Percentiles rank a stretch among this genome's conserved stretches.
phyloP scores from a whole-genome alignment of 495 filamentous ascomycete genomes.

The Xylaria scruposa region DNA sequence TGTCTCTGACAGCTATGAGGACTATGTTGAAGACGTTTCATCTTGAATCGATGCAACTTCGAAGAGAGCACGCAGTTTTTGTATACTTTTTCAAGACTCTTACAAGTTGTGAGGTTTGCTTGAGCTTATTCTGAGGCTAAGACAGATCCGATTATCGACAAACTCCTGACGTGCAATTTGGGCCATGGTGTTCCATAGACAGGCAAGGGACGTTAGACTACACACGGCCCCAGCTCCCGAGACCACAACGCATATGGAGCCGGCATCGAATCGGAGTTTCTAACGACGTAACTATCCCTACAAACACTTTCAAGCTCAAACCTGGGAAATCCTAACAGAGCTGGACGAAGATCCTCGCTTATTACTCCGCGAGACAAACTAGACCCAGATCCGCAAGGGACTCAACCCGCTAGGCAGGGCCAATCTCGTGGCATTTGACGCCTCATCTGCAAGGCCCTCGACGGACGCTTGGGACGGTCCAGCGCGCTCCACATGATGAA shows the following conservation, averaged over 20 bases:
- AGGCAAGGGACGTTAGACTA: slow-evolving; percentile 26
- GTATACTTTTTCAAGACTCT: slow-evolving; percentile 31
- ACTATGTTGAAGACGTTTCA: slow-evolving; percentile 34
- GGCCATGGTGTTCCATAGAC: slow-evolving; percentile 24
- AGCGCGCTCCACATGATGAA: slow-evolving; percentile 22
- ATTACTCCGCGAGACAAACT: slow-evolving; percentile 25
- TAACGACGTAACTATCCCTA: slow-evolving; percentile 36
- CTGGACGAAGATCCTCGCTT: slow-evolving; percentile 40
- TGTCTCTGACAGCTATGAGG: slow-evolving; percentile 31
- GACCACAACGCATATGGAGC: slow-evolving; percentile 15
- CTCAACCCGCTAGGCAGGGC: slow-evolving; percentile 34
- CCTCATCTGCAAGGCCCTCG: slow-evolving; percentile 32
- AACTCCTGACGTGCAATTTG: slow-evolving; percentile 18
- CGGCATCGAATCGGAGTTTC: slow-evolving; percentile 41
- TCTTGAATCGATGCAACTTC: slow-evolving; percentile 29
- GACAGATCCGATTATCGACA: slow-evolving; percentile 21
- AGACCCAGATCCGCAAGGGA: slow-evolving; percentile 30
- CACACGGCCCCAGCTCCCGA: slow-evolving; percentile 26
- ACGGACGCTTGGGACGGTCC: slow-evolving; percentile 21
- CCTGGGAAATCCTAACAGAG: slow-evolving; percentile 42
- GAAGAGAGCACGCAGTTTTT: slow-evolving; percentile 37
- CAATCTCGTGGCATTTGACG: slow-evolving; percentile 37
- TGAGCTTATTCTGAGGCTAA: slow-evolving; percentile 23
- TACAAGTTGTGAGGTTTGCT: slow-evolving; percentile 12
- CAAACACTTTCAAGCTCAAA: slow-evolving; percentile 41